Conservation (phyloP, 257 asterid species). For the Solanum paucissectum region DNA sequence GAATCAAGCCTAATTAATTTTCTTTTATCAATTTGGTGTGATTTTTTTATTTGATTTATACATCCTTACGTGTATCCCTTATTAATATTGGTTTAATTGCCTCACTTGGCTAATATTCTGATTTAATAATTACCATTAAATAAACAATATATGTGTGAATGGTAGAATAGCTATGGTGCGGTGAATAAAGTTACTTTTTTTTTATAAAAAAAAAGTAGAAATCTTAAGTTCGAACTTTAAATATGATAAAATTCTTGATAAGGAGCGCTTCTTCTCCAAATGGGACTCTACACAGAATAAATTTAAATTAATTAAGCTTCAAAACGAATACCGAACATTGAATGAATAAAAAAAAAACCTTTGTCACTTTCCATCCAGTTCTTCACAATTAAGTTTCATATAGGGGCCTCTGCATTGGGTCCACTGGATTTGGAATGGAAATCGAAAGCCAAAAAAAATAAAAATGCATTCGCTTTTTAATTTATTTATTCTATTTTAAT, state of each 20-base stretch:
- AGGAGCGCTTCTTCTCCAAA: fast-evolving
- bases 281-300: no score
- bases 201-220: no score
- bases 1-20: not conserved
- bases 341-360: no score
- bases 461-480: no score
- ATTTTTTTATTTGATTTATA: not conserved
- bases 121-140: not conserved
- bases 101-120: not conserved
- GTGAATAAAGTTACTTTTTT: no score
- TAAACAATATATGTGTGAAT: not conserved
- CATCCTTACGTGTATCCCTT: not conserved
- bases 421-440: not conserved
- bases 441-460: not conserved
- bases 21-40: not conserved
- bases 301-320: no score
- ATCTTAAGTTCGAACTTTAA: no score
- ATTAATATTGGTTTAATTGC: not conserved
- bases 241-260: no score
- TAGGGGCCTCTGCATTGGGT: not conserved
- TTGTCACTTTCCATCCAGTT: not conserved
- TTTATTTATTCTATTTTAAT: no score
- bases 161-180: fast-evolving
- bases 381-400: not conserved
- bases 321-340: fast-evolving